Evolutionary conservation across 257 asterid genomes (phyloP).

Genomic region (Leonotis leonurus): DNA sequence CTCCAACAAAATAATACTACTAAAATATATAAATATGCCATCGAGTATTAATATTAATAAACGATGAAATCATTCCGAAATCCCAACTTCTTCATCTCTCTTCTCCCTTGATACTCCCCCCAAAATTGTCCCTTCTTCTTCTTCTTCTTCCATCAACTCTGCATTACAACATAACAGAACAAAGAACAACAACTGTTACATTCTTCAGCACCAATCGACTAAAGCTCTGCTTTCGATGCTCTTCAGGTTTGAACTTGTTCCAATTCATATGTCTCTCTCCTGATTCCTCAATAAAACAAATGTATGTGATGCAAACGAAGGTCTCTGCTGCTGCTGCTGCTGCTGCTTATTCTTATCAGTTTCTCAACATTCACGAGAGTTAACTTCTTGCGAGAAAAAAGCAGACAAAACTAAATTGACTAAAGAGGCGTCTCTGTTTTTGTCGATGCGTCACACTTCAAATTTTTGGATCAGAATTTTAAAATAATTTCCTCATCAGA

Average conservation of each 20-base stretch:
- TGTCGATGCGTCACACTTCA: background rate
- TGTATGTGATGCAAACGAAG: background rate
- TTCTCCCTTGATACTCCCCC: constrained; percentile 30
- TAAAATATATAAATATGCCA: background rate
- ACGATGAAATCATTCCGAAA: constrained; percentile 19
- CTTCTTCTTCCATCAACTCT: constrained; percentile 16
- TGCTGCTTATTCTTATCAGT: too few relatives aligned
- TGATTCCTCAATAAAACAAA: background rate
- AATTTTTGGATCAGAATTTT: constrained; percentile 7
- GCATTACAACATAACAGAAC: background rate
- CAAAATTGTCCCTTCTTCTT: constrained; percentile 6
- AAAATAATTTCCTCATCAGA: constrained; percentile 15
- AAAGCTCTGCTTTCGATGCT: constrained; percentile 2
- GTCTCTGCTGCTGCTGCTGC: background rate
- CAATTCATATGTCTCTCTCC: background rate
- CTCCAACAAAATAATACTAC: background rate
- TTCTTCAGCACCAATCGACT: background rate
- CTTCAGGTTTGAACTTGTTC: constrained; percentile 16
- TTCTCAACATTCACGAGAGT: constrained; percentile 19
- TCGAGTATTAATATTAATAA: too few relatives aligned
- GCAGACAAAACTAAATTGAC: constrained; percentile 24
- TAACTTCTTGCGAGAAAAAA: background rate
- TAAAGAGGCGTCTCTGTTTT: constrained; percentile 16
- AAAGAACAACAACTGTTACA: background rate
- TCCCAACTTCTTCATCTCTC: constrained; percentile 12